Conservation (phyloP, 1,139 yeast genomes). For the Debaryomyces sp. region DNA sequence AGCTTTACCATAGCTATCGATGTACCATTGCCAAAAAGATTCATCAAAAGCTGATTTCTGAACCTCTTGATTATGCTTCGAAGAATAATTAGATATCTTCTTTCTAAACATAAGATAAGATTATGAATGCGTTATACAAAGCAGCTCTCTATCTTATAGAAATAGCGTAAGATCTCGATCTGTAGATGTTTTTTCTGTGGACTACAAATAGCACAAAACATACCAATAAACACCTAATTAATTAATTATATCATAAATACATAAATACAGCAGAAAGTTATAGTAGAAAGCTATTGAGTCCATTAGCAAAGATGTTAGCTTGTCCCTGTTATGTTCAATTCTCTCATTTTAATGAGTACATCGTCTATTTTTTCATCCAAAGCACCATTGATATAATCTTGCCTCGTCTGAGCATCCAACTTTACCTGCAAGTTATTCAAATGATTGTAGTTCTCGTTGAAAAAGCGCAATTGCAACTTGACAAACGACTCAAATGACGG, state of each 20-base stretch:
- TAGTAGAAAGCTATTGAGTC: not conserved
- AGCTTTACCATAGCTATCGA: slow-evolving; percentile 18
- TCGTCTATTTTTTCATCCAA: slow-evolving; percentile 51
- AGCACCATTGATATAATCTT: slow-evolving; percentile 47
- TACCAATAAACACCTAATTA: not conserved
- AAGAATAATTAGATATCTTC: slow-evolving; percentile 1
- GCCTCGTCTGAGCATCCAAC: slow-evolving; percentile 46
- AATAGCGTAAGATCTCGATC: not conserved
- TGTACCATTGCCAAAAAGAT: slow-evolving; percentile 29
- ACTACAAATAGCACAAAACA: slow-evolving; percentile 2
- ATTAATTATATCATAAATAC: not conserved
- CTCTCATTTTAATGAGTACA: slow-evolving; percentile 50
- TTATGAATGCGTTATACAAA: not conserved
- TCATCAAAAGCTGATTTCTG: slow-evolving; percentile 20
- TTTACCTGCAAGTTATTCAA: slow-evolving; percentile 36
- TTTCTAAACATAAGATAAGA: slow-evolving; percentile 8
- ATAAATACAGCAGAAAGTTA: not conserved
- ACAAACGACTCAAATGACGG: slow-evolving; percentile 63
- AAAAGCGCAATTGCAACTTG: slow-evolving; percentile 54
- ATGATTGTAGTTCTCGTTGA: slow-evolving; percentile 43
- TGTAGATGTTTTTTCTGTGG: not conserved
- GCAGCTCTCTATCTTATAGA: not conserved
- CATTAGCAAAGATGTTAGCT: not conserved
- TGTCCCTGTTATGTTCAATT: slow-evolving; percentile 41
- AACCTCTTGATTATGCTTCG: slow-evolving; percentile 7